Base-by-base conservation (phyloP, 1,284 basidiomycete species). In the Puccinia triticina region DNA sequence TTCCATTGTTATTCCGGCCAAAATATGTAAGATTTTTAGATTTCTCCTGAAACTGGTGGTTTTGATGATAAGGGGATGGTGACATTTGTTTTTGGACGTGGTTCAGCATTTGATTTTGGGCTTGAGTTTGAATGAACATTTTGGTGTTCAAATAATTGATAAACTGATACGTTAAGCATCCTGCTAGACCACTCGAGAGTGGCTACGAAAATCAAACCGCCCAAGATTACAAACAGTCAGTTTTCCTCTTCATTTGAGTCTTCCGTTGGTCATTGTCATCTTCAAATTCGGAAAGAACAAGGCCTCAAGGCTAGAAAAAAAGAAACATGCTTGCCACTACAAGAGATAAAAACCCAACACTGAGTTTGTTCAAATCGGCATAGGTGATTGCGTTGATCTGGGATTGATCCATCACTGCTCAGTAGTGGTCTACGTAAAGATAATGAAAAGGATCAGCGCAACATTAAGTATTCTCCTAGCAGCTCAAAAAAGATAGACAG, bases 61-160 rank as follows among this genome's bases (percentile, higher is more conserved):
- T 50, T 50, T 61, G 59, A 12, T 61, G 59, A 61, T 61, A 23
- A 61, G 48, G 11, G 48, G 48, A 50, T 16, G 18, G 5, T 11
- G 48, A 50, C 48, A 3, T 50, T 50, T 50, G 48, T 50, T 61
- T 61, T 21, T 61, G n/a, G n/a, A 29, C n/a, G 4, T 61, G 10
- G 59, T 61, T 34, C 16, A 40, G 48, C 14, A 40, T 40, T 37
- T 67, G 29, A 14, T 55, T 74, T 74, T 74, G 48, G 0, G 32
- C 50, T n/a, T 74, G 48, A 18, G 37, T 71, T 71, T 71, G 40
- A 29, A 71, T 40, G 14, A 71, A 71, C 29, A 50, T 48, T 21
- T 71, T 71, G 2, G 69, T 71, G 69, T 71, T 71, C 32, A 48
- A 74, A 50, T 74, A 74, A n/a, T 74, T 74, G 34, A 74, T 53